phyloP scores from a whole-genome alignment of 495 filamentous ascomycete species.

The Neurospora sp. region DNA sequence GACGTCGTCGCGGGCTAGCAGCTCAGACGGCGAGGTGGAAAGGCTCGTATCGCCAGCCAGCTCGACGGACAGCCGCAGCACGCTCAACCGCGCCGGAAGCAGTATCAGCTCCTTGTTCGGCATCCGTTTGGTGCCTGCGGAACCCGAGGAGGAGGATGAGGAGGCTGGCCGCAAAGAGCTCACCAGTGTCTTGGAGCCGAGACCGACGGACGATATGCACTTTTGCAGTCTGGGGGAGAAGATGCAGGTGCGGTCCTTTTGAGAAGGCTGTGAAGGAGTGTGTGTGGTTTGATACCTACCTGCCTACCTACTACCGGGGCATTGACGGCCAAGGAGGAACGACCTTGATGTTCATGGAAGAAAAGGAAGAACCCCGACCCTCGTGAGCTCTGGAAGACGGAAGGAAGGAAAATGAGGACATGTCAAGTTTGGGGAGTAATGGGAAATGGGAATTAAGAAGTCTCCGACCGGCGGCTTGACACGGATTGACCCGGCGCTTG shows the following conservation, averaged over 20 bases:
- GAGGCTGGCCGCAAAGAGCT: constrained; percentile 35
- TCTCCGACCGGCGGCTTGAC: not conserved
- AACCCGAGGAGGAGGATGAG: constrained; percentile 38
- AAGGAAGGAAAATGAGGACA: not conserved
- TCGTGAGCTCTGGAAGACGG: not conserved
- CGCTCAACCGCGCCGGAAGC: constrained; percentile 33
- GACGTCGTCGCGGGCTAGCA: too few relatives aligned
- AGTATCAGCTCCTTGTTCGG: constrained; percentile 18
- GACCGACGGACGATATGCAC: constrained; percentile 35
- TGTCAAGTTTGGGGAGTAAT: too few relatives aligned
- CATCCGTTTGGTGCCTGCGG: constrained; percentile 22
- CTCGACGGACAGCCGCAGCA: constrained; percentile 34
- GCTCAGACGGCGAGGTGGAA: constrained; percentile 19
- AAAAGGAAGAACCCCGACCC: not conserved
- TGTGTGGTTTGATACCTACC: not conserved
- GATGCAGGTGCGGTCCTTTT: constrained; percentile 39
- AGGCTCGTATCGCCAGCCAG: constrained; percentile 29
- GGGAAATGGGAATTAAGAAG: not conserved
- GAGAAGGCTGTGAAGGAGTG: not conserved
- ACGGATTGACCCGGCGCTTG: not conserved
- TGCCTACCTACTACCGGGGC: not conserved
- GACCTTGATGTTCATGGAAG: not conserved
- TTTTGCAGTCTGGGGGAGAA: constrained; percentile 46
- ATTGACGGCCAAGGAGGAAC: not conserved
- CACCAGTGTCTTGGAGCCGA: constrained; percentile 39